Evolutionary conservation across 768 basidiomycete genomes (phyloP), one percentile per base, ranked within the genome.

Genomic region (Collybia sordida): DNA sequence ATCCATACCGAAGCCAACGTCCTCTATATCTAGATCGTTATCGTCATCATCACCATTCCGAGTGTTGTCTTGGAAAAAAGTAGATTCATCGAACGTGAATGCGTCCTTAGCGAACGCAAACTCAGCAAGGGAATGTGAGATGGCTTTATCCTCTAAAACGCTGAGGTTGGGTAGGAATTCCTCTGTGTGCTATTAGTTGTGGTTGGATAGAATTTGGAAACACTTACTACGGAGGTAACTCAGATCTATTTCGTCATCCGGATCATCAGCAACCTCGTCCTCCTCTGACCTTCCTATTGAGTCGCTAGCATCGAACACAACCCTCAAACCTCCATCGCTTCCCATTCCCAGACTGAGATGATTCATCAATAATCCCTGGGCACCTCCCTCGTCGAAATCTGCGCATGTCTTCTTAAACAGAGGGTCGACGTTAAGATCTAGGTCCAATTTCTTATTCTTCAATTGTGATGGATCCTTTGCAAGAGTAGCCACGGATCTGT

Each of bases 381-480:
- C 97, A 42, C 97, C 96, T 36, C 95, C 97, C 67, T 99, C 97
- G 64, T 99, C 97, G 61, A 99, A 98, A 63, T 99, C 97, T 19
- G 92, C 96, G 60, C 88, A 92, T 2, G 97, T 98, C 76, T 99
- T 99, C 72, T 82, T 90, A 74, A 99, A 99, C 27, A 99, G 76
- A 1, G 97, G 97, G 63, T 99, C 97, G 23, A 99, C 93, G 39
- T 83, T 87, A 68, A 97, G 97, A 64, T 98, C 97, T 25, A 98
- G 79, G 51, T 99, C 97, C 39, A 93, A 78, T 61, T 96, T 93
- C 75, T 99, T 98, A 71, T 83, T 88, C 56, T 85, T 81, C 17
- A 99, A 75, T 49, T 92, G 85, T 0, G 79, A 67, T 27, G 86
- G 83, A 56, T 87, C 86, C 64, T 96, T 96, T 45, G 89, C 94